A percentile compares a stretch with the other conserved stretches of the same genome.
Conservation (phyloP, 805 yeast genomes). For the Candida adriatica region DNA sequence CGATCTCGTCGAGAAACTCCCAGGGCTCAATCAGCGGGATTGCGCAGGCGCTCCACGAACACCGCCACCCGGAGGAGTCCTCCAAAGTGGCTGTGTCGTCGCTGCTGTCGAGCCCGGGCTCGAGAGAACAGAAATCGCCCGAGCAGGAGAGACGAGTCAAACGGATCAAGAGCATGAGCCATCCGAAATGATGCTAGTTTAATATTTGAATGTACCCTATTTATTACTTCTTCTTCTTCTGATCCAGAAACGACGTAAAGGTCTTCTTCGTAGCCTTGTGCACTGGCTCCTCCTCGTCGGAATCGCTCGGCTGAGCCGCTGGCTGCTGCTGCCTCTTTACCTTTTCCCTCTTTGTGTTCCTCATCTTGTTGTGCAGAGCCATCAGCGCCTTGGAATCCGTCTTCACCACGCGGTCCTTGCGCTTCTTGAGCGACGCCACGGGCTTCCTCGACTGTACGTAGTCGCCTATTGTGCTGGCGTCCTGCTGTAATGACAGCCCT, state of each 20-base stretch:
- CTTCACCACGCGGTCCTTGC: constrained; percentile 7
- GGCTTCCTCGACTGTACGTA: constrained; percentile 21
- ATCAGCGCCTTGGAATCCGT: constrained; percentile 18
- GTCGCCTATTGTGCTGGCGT: constrained; percentile 22
- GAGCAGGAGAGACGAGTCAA: neutral
- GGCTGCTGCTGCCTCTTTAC: constrained; percentile 1
- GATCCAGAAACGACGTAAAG: constrained; percentile 13
- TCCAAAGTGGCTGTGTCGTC: constrained; percentile 18
- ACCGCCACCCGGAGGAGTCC: neutral
- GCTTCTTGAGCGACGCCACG: constrained; percentile 11
- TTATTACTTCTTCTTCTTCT: constrained; percentile 13
- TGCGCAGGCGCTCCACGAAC: constrained; percentile 1
- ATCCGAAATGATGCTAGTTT: too few species aligned
- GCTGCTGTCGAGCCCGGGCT: constrained; percentile 14
- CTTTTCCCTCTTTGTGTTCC: constrained; percentile 6
- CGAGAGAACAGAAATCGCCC: constrained; percentile 3
- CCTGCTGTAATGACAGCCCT: constrained; percentile 14
- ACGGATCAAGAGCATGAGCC: constrained; percentile 1
- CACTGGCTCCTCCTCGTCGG: constrained; percentile 16
- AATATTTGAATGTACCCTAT: neutral
- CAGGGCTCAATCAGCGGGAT: constrained; percentile 14
- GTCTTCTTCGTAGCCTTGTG: constrained; percentile 19
- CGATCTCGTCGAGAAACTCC: constrained; percentile 20
- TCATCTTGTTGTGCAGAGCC: constrained; percentile 21
- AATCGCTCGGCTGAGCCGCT: constrained; percentile 8